Base-by-base conservation (phyloP, 495 filamentous ascomycete species). In the Durotheca rogersii region DNA sequence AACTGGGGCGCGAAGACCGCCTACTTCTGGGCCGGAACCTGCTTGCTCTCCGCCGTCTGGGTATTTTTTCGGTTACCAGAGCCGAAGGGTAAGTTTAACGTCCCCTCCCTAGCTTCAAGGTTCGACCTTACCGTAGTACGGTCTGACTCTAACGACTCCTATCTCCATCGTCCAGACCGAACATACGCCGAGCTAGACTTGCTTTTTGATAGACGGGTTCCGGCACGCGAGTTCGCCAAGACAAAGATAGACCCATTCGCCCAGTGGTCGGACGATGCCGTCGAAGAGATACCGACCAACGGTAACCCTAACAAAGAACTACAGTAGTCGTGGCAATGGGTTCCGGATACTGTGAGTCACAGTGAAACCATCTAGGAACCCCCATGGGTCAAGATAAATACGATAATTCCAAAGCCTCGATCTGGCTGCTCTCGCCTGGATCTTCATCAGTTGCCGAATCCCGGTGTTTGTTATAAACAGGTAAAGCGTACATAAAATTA, bases 21-120 rank as follows among this genome's bases (percentile, higher is more conserved):
- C 0, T 81, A 76, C 57, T 80, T 82, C 51, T 82, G 77, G 78
- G 76, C 70, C 6, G 78, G 71, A 0, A 67, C 62, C 27, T 74
- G 71, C 48, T 58, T 75, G 27, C 39, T 73, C 11, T 77, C 70
- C 6, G 40, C 53, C 1, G 35, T 65, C 18, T 72, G 69, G 67
- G 61, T 62, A 5, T 69, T 57, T 21, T 66, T 67, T 29, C 52
- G 67, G 19, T 40, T 72, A 12, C 69, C 69, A 9, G 69, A 70
- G 37, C 66, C 66, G 7, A 64, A 61, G 48, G 58, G 60, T 40
- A 51, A 12, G 40, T 41, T 18, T 35, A 19, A 15, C n/a, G 1
- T 35, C 21, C 27, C 4, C 11, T 21, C 23, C 21, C 15, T 2
- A 23, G 14, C 12, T 25, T 19, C 33, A 38, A 19, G 3, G 6